Evolutionary conservation across 2,329 filamentous ascomycete genomes (phyloP).

Genomic region (Arthroderma uncinatum): DNA sequence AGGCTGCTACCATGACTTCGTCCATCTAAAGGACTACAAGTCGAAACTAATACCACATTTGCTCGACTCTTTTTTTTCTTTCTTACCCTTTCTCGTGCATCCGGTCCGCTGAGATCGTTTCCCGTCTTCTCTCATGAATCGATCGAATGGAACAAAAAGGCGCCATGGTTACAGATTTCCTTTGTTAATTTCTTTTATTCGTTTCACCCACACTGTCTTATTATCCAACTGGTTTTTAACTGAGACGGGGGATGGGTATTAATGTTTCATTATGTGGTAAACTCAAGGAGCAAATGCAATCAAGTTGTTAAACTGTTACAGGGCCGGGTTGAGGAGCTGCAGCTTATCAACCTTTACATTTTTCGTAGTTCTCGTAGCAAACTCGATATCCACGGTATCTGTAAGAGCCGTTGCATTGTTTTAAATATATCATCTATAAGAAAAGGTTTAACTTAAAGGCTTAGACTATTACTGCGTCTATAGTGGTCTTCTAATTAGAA

Average conservation of each 20-base stretch:
- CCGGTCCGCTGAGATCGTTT: not conserved
- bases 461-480: too few species aligned
- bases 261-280: constrained; percentile 1
- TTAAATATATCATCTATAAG: too few species aligned
- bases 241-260: not conserved
- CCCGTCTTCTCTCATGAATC: not conserved
- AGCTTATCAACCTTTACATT: too few species aligned
- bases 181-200: not conserved
- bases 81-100: not conserved
- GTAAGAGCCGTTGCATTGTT: too few species aligned
- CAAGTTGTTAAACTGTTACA: not conserved
- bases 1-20: not conserved
- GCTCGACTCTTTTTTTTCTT: not conserved
- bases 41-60: not conserved
- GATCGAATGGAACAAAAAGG: constrained; percentile 1
- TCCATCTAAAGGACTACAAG: not conserved
- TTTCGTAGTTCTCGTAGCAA: too few species aligned
- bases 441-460: too few species aligned
- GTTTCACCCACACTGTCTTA: not conserved
- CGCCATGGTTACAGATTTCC: constrained; percentile 1
- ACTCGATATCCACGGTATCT: too few species aligned
- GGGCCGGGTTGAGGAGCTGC: not conserved
- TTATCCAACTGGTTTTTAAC: not conserved
- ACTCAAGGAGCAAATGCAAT: not conserved
- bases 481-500: too few species aligned